These are phyloP conservation scores for Bigelowiella natans DNA, from an alignment of 78 protist species.

Conservation along the genomic window DNA sequence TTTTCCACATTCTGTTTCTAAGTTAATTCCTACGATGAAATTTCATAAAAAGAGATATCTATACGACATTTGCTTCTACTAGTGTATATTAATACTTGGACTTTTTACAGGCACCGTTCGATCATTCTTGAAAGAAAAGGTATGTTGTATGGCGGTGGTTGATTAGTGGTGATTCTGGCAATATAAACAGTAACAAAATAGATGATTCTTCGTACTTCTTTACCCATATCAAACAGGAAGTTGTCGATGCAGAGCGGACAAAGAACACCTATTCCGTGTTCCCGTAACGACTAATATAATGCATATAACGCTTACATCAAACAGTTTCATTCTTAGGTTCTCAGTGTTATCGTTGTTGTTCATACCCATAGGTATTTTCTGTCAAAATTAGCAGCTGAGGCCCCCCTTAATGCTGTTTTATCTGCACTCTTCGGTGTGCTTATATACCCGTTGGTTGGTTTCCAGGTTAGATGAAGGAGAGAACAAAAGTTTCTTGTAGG, in stretches of 20 bases:
- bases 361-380: background rate
- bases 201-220: background rate
- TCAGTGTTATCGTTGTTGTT: background rate
- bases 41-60: background rate
- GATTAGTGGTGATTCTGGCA: too few relatives aligned
- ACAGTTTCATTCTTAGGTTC: background rate
- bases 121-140: background rate
- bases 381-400: background rate
- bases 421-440: background rate
- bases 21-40: background rate
- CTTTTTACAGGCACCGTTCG: background rate
- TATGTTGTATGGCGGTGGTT: too few relatives aligned
- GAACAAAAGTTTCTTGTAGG: too few relatives aligned
- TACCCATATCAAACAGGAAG: background rate
- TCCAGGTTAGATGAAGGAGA: background rate
- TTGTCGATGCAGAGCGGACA: background rate
- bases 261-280: background rate
- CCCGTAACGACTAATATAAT: background rate
- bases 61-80: background rate
- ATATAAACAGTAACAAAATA: background rate
- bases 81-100: background rate
- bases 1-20: background rate
- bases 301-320: background rate
- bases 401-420: background rate
- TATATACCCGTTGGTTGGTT: conserved; percentile 2